Percentiles rank a stretch among this genome's conserved stretches.
Evolutionary conservation across 1,284 basidiomycete genomes (phyloP).

Genomic region (Takashimella tepidaria): DNA sequence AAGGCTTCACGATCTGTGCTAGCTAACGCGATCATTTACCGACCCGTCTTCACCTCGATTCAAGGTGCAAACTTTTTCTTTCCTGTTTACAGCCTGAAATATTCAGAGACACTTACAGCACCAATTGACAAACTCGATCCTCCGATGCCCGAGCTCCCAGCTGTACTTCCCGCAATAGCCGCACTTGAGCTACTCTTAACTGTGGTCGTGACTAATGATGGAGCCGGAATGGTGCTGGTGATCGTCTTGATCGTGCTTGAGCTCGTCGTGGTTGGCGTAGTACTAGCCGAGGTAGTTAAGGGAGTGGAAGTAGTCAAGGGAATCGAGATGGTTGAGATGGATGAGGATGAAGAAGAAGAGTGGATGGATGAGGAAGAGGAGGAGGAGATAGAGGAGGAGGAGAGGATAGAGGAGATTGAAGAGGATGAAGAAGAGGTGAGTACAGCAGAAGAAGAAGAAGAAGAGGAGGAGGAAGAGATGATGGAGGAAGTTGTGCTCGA

Average conservation of each 20-base stretch:
- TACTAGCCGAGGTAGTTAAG: background rate
- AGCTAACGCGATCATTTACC: too few relatives aligned
- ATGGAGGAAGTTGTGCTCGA: conserved; percentile 10
- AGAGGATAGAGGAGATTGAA: background rate
- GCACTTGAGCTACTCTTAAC: background rate
- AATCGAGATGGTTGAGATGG: background rate
- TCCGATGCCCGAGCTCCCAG: background rate
- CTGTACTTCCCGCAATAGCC: background rate
- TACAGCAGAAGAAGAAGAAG: background rate
- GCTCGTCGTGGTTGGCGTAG: background rate
- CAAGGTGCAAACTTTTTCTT: too few relatives aligned
- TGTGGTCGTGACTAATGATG: background rate
- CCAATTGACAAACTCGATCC: background rate
- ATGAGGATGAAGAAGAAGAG: background rate
- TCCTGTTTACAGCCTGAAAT: too few relatives aligned
- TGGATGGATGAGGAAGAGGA: background rate
- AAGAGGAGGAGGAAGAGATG: background rate
- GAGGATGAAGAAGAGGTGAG: background rate
- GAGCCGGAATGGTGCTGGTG: background rate
- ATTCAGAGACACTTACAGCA: background rate
- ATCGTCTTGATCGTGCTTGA: background rate
- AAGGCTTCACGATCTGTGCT: too few relatives aligned
- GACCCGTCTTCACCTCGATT: too few relatives aligned
- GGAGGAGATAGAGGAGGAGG: background rate
- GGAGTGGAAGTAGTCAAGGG: background rate